Evolutionary conservation across 2,329 filamentous ascomycete species (phyloP), one percentile per base, ranked within the genome.

Genomic region (Aspergillus nomiae): DNA sequence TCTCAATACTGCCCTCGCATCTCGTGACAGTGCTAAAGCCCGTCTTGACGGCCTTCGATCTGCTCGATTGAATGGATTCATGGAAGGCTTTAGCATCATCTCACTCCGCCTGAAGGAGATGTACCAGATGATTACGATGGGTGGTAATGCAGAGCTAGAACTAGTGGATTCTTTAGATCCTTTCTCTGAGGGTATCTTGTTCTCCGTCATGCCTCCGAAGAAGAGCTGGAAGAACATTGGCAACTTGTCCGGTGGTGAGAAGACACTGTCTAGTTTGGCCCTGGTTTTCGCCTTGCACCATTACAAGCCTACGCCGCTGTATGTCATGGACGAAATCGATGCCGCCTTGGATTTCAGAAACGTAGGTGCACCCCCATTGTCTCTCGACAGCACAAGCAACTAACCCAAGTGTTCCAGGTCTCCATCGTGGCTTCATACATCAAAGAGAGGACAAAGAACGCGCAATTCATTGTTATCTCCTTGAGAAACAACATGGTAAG

Each of bases 121-220:
- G 95, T 99, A 99, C 81, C 95, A 99, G 77, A 97, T 99, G 94
- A 99, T 99, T 77, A 99, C 95, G 26, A 98, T 99, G 93, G 95
- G 95, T 65, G 95, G 95, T 61, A 99, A 99, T 72, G 95, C 95
- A 0, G 95, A 99, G 81, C 87, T 99, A 14, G 96, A 99, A 78
- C 88, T 99, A 28, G 95, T 99, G 46, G 95, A 99, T 81, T 94
- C 90, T 21, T 83, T 99, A 3, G 96, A 99, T 76, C 95, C 95
- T 0, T 99, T 99, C 83, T 93, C 91, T 8, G 95, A 99, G 79
- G 95, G 95, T 30, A 98, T 99, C 66, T 78, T 97, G 55, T 99
- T 99, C 83, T 94, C 90, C 61, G 96, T 99, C 69, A 99, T 99
- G 95, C 96, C 95, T 57, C 95, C 95, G 14, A 99, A 99, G 87